These are phyloP conservation scores for Daldinia concentrica DNA, from an alignment of 495 filamentous ascomycete species.

Conservation along the genomic window DNA sequence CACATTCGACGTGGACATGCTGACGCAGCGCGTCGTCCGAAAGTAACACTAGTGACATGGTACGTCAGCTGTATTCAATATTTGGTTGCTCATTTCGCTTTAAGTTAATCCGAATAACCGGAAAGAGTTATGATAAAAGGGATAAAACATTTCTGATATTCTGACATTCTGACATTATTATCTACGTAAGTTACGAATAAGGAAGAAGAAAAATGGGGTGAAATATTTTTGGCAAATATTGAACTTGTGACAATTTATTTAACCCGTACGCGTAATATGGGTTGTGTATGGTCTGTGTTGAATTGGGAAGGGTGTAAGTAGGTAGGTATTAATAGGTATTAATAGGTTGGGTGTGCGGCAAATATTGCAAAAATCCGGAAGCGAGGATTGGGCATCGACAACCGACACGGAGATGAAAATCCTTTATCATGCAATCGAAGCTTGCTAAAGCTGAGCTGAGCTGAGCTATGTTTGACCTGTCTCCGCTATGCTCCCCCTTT, in stretches of 20 bases:
- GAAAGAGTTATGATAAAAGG: not conserved
- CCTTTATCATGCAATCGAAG: conserved; percentile 35
- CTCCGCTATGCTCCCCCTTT: not conserved
- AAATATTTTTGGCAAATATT: not conserved
- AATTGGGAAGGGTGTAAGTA: no score
- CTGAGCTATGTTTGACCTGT: conserved; percentile 51
- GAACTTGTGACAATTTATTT: conserved; percentile 12
- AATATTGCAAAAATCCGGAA: conserved; percentile 34
- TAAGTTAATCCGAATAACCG: conserved; percentile 21
- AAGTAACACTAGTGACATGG: conserved; percentile 29
- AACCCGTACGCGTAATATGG: conserved; percentile 2
- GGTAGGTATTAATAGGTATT: no score
- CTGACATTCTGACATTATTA: not conserved
- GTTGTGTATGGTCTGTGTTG: conserved; percentile 3
- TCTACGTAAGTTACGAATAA: not conserved
- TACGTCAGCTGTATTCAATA: conserved; percentile 11
- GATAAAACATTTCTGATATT: not conserved
- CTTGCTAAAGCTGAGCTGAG: conserved; percentile 25
- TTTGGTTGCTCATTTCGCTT: not conserved
- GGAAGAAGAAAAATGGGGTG: not conserved
- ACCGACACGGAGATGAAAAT: conserved; percentile 39
- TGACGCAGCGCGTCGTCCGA: conserved; percentile 25
- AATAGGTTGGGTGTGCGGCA: conserved; percentile 27
- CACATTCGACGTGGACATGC: conserved; percentile 8
- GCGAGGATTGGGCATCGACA: conserved; percentile 43